Base-by-base conservation (phyloP, 192 early-diverging fungal genomes). In the Endogone sp. region DNA sequence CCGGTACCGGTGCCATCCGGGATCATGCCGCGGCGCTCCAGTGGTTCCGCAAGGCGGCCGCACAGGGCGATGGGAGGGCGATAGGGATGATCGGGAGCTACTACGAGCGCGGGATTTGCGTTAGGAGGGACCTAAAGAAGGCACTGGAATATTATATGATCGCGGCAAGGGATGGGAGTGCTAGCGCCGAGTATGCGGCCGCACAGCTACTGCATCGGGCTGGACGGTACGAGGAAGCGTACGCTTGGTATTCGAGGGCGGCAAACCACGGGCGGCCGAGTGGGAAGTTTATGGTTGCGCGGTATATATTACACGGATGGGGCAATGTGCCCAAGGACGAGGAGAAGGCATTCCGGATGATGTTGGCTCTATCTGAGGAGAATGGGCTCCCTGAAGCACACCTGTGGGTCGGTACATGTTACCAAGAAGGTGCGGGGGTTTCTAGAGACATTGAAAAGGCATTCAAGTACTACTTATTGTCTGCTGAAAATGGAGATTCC, bases 21-120 rank as follows among this genome's bases (percentile, higher is more conserved):
- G 66, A 79, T 60, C 59, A 79, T 63, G 27, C 61, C 16, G 54
- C 56, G 13, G 78, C 78, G 0, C 44, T 79, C 24, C 49, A 67
- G 3, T 82, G 71, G 75, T 82, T 69, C 62, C 69, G 61, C 23
- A 74, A 79, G 24, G 78, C 81, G 3, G 77, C 69, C 1, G 61
- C 71, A 3, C 59, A 65, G 13, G 79, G 79, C 29, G 72, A 78
- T 25, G 26, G 70, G 10, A 16, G 32, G 28, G 79, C 78, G 4
- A 37, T 71, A 25, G 66, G 68, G 32, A 60, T 70, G 4, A 62
- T 82, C 20, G 81, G 78, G 3, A 57, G 64, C 23, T 76, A 69
- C 30, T 78, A 81, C 63, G 71, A 78, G 55, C 28, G 71, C 28
- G 81, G 81, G 22, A 32, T 61, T 29, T 78, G 81, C 37, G 70